Conservation (phyloP, 345 rosid genomes). For the Pelargonium nanum region DNA sequence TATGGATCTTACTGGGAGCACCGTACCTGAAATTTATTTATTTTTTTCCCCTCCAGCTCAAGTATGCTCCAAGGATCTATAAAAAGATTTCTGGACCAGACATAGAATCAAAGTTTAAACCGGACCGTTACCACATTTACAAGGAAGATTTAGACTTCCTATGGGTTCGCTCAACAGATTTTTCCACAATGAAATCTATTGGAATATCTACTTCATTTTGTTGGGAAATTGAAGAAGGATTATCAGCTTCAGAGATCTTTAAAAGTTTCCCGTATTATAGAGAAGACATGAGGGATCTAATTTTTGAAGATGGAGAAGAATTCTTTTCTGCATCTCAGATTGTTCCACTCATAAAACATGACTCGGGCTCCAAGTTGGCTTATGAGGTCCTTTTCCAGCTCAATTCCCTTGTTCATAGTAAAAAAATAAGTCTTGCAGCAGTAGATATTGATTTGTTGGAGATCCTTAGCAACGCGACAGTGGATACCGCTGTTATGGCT, state of each 20-base stretch:
- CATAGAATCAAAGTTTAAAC: constrained; percentile 36
- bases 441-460: constrained; percentile 33
- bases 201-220: constrained; percentile 59
- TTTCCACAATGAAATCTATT: constrained; percentile 51
- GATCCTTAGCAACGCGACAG: constrained; percentile 27
- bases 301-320: constrained; percentile 29
- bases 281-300: constrained; percentile 26
- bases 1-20: background rate
- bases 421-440: constrained; percentile 58
- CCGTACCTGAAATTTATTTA: background rate
- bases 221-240: constrained; percentile 40
- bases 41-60: constrained; percentile 37
- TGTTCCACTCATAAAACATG: constrained; percentile 52
- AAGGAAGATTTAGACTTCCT: constrained; percentile 73
- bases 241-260: constrained; percentile 31
- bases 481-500: constrained; percentile 40
- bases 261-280: constrained; percentile 44
- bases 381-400: constrained; percentile 73
- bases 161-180: constrained; percentile 82
- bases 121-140: constrained; percentile 58
- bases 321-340: constrained; percentile 36
- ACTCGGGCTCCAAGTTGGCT: constrained; percentile 30
- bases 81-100: constrained; percentile 55
- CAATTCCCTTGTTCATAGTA: constrained; percentile 69
- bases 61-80: constrained; percentile 58